Base-by-base conservation (phyloP, 106 monocot species). In the Xerophyta viscosa region DNA sequence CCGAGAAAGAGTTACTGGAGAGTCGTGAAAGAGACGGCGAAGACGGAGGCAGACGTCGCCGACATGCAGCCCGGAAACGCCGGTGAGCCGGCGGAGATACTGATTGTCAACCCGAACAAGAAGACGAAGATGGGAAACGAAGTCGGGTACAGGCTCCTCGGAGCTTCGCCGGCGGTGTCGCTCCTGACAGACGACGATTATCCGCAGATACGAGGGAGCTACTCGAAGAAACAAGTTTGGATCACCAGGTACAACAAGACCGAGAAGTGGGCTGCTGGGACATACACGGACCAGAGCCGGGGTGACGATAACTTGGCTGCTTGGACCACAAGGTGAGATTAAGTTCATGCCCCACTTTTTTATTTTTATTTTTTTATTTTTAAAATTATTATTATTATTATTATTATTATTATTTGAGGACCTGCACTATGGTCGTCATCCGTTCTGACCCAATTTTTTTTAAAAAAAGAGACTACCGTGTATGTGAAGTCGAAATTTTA, bases 1-100 rank as follows among this genome's bases (percentile, higher is more conserved):
- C 67, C 67, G 0, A 47, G 82, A 22, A 72, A 71, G 60, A 88
- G 87, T 49, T 82, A 83, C 64, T 88, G 87, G 87, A 82, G 66
- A 0, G 62, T 83, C 4, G 69, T 50, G 4, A 49, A 31, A 10
- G 75, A 82, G 68, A 72, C 62, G 6, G 82, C 58, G 6, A 67
- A 60, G 63, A 88, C 66, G 0, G 82, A 88, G 57, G 46, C 65
- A 0, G 87, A 83, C 2, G 78, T n/a, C n/a, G n/a, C 66, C 3
- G 57, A 55, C 8, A 36, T 83, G 20, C 29, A 48, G 29, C 39
- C 79, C 30, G 49, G 39, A 12, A 22, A 56, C 0, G 65, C n/a
- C n/a, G n/a, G n/a, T n/a, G n/a, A 36, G 11, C 52, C 71, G 14
- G 74, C 65, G 9, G 77, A 78, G 3, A 48, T 70, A 19, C 27